Conservation (phyloP, 2,329 filamentous ascomycete genomes). For the Coniochaeta hoffmannii region DNA sequence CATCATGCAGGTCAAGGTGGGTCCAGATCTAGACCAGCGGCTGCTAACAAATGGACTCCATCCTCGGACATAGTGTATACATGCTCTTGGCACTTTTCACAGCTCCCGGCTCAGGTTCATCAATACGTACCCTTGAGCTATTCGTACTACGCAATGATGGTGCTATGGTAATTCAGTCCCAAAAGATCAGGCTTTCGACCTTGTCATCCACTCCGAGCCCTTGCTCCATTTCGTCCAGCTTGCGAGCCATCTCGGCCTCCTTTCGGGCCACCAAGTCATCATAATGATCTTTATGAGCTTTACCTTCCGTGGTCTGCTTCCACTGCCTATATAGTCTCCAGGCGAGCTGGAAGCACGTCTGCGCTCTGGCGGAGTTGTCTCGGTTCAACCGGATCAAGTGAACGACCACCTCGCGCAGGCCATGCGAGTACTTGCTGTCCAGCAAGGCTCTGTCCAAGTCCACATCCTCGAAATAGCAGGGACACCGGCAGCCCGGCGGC, state of each 20-base stretch:
- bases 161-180: not conserved
- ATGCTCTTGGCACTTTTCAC: no score
- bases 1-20: not conserved
- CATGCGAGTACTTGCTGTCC: not conserved
- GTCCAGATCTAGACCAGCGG: not conserved
- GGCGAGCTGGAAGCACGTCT: not conserved
- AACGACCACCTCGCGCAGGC: not conserved
- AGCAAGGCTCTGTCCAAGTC: not conserved
- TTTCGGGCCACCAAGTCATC: conserved; percentile 1
- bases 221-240: not conserved
- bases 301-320: not conserved
- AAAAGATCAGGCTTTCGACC: not conserved
- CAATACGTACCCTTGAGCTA: no score
- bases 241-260: not conserved
- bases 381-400: not conserved
- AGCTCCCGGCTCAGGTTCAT: no score
- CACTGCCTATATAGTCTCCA: not conserved
- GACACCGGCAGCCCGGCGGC: not conserved
- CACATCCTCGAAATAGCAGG: not conserved
- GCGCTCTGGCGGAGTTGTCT: not conserved
- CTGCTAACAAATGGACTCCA: no score
- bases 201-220: not conserved
- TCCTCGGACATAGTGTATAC: no score
- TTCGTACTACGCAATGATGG: not conserved
- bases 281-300: not conserved